These are phyloP conservation scores for Pisolithus microcarpus DNA, from an alignment of 768 basidiomycete species.

Conservation along the genomic window DNA sequence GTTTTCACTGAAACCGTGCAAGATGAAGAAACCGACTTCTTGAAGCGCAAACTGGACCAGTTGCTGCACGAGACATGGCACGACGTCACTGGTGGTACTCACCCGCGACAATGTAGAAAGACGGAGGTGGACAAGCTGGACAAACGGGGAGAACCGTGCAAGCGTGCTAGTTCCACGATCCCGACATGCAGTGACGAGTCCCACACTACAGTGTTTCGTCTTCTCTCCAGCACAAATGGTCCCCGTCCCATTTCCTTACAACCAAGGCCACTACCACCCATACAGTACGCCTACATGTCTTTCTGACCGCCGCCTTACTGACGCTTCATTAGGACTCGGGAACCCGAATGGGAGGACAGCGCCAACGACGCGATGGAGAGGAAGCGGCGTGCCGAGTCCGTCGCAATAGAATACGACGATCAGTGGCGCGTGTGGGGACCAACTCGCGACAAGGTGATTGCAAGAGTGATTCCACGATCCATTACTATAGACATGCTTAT, in stretches of 20 bases:
- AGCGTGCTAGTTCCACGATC: neutral
- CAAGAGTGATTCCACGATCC: neutral
- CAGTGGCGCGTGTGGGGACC: conserved; percentile 19
- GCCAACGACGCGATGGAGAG: conserved; percentile 37
- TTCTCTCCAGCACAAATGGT: conserved; percentile 32
- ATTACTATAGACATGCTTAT: neutral
- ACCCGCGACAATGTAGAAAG: conserved; percentile 1
- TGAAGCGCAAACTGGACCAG: conserved; percentile 17
- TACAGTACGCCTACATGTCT: conserved; percentile 27
- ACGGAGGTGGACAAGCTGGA: neutral
- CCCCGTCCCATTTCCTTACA: conserved; percentile 36
- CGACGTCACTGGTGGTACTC: conserved; percentile 4
- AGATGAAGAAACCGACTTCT: conserved; percentile 7
- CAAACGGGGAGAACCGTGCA: neutral
- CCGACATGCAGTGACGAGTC: neutral
- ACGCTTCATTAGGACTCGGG: conserved; percentile 32
- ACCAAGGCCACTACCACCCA: conserved; percentile 35
- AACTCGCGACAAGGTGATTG: conserved; percentile 14
- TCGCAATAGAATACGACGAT: conserved; percentile 33
- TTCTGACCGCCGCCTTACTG: neutral
- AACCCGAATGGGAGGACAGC: conserved; percentile 46
- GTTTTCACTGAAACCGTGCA: neutral
- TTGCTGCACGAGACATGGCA: conserved; percentile 19
- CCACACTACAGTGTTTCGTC: conserved; percentile 37
- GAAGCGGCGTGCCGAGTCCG: conserved; percentile 29